Evolutionary conservation across 352 stramenopile genomes (phyloP).

Genomic region (Globisporangium radiosum): DNA sequence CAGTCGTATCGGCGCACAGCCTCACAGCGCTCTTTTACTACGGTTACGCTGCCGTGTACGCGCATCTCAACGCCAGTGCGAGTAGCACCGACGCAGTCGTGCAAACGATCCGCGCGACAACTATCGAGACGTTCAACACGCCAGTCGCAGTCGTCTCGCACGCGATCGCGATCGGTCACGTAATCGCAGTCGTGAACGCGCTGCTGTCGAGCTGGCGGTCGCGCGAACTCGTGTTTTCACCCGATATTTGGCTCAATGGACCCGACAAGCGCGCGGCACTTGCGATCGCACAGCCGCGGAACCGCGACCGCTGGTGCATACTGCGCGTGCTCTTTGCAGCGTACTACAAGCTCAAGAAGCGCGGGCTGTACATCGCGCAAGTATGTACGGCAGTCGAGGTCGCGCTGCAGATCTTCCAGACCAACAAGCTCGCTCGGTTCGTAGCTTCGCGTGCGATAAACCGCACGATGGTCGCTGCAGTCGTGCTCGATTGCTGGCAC

Average conservation of each 20-base stretch:
- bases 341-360: slow-evolving; percentile 9
- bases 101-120: background rate
- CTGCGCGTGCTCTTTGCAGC: slow-evolving; percentile 3
- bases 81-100: background rate
- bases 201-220: slow-evolving; percentile 11
- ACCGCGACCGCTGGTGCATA: slow-evolving; percentile 9
- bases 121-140: slow-evolving; percentile 3
- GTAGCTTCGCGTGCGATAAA: slow-evolving; percentile 17
- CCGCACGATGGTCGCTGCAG: slow-evolving; percentile 4
- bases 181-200: slow-evolving; percentile 9
- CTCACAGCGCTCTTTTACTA: slow-evolving; percentile 9
- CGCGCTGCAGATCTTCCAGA: slow-evolving; percentile 20
- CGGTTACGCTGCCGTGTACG: slow-evolving; percentile 9
- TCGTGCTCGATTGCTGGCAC: slow-evolving; percentile 21
- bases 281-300: slow-evolving; percentile 2
- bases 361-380: slow-evolving; percentile 8
- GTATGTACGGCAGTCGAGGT: slow-evolving; percentile 14
- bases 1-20: slow-evolving; percentile 1
- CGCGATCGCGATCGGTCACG: slow-evolving; percentile 11
- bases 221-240: slow-evolving; percentile 12
- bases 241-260: slow-evolving; percentile 11
- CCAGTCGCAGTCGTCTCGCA: slow-evolving; percentile 6
- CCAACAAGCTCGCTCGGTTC: slow-evolving; percentile 13
- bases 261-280: slow-evolving; percentile 9
- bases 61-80: background rate